phyloP scores from a whole-genome alignment of 495 filamentous ascomycete genomes.

The Daldinia bambusicola region DNA sequence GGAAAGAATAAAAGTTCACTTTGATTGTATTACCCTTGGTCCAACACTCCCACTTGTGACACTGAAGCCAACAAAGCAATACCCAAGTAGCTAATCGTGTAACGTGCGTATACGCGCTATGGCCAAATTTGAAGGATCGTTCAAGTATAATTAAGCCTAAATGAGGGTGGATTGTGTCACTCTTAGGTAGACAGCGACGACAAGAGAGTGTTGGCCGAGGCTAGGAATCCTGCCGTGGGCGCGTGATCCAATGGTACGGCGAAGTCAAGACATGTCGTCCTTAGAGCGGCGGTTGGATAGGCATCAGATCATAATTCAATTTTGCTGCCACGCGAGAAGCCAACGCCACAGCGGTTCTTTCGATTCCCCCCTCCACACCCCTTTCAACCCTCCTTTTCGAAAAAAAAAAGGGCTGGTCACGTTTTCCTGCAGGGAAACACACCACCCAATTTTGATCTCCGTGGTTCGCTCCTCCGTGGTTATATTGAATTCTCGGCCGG shows the following conservation, averaged over 20 bases:
- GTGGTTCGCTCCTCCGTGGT: constrained; percentile 9
- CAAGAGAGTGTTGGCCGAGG: constrained; percentile 27
- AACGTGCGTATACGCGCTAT: constrained; percentile 2
- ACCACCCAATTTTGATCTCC: not conserved
- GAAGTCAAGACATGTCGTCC: constrained; percentile 21
- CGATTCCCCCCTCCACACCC: not conserved
- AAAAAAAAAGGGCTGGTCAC: constrained; percentile 3
- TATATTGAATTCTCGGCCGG: constrained; percentile 19
- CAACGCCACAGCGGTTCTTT: constrained; percentile 14
- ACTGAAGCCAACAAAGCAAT: constrained; percentile 18
- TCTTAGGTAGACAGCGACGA: constrained; percentile 14
- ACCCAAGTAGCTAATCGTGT: constrained; percentile 12
- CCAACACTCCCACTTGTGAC: constrained; percentile 3
- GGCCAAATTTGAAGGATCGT: not conserved
- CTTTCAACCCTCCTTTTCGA: not conserved
- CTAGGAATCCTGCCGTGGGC: constrained; percentile 17
- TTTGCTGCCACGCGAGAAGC: constrained; percentile 29
- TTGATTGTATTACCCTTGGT: constrained; percentile 12
- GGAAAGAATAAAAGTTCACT: constrained; percentile 17
- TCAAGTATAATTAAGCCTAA: not conserved
- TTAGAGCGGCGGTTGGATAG: constrained; percentile 25
- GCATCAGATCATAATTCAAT: constrained; percentile 31
- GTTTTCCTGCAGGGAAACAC: constrained; percentile 7
- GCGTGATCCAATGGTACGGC: constrained; percentile 26
- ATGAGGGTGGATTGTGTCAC: constrained; percentile 16